Percentiles rank a stretch among this genome's conserved stretches.
Evolutionary conservation across 148 eudicot species (phyloP).

Genomic region (Persicaria tinctoria): DNA sequence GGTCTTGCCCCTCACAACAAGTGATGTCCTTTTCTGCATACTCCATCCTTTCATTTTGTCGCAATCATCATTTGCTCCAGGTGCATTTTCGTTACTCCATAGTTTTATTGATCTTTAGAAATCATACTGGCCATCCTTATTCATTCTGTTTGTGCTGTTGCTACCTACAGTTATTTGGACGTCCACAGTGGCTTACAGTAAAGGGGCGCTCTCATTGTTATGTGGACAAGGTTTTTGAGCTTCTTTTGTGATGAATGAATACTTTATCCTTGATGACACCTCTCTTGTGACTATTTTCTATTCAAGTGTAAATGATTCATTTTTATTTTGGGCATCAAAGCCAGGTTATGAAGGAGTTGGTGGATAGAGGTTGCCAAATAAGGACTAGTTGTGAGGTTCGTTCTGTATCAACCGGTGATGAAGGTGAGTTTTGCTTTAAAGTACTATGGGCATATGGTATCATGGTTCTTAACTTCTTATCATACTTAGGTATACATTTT

Average conservation of each 20-base stretch:
- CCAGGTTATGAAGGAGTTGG: slow-evolving; percentile 58
- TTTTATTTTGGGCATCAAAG: neutral
- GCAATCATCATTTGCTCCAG: slow-evolving; percentile 92
- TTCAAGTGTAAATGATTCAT: neutral
- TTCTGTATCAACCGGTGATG: slow-evolving; percentile 41
- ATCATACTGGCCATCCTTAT: neutral
- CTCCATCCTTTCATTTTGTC: slow-evolving; percentile 83
- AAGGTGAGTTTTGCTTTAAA: slow-evolving; percentile 32
- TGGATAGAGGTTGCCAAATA: slow-evolving; percentile 54
- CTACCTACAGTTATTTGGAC: slow-evolving; percentile 32
- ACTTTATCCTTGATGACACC: neutral
- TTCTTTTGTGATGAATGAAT: neutral
- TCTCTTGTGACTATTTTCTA: neutral
- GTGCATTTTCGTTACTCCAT: slow-evolving; percentile 24
- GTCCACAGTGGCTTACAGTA: slow-evolving; percentile 50
- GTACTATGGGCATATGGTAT: neutral
- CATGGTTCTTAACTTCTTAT: neutral
- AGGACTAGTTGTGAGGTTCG: slow-evolving; percentile 45
- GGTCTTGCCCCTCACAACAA: slow-evolving; percentile 85
- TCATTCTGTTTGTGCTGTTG: slow-evolving; percentile 7
- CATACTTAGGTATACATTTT: too few relatives aligned
- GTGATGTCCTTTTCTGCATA: slow-evolving; percentile 77
- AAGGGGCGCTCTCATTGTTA: slow-evolving; percentile 43
- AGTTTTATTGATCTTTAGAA: neutral
- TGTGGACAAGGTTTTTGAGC: slow-evolving; percentile 29